These are phyloP conservation scores for Penicillium brasilianum DNA, from an alignment of 2,329 filamentous ascomycete species.

Conservation along the genomic window DNA sequence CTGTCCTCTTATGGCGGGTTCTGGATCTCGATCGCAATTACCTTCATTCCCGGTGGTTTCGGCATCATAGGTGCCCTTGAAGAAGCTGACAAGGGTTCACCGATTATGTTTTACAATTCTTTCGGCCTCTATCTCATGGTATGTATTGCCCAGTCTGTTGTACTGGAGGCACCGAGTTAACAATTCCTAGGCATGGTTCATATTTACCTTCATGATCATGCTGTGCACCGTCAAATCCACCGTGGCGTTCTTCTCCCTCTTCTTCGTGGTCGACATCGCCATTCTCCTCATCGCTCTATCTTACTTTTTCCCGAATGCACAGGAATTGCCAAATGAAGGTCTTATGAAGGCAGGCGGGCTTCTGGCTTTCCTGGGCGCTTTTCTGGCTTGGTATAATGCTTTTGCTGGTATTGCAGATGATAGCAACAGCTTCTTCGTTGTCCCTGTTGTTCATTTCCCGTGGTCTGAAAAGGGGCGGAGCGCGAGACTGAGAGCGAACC, in stretches of 20 bases:
- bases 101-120: slow-evolving; percentile 58
- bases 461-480: slow-evolving; percentile 29
- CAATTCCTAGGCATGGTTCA: slow-evolving; percentile 67
- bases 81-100: slow-evolving; percentile 34
- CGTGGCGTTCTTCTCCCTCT: slow-evolving; percentile 74
- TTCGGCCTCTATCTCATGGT: slow-evolving; percentile 72
- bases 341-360: slow-evolving; percentile 54
- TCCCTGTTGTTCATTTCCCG: slow-evolving; percentile 34
- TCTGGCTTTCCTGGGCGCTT: slow-evolving; percentile 59
- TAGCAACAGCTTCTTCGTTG: slow-evolving; percentile 46
- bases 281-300: slow-evolving; percentile 71
- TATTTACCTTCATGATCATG: slow-evolving; percentile 75
- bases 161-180: slow-evolving; percentile 1
- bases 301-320: slow-evolving; percentile 55
- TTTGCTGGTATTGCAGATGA: slow-evolving; percentile 61
- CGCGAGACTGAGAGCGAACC: not conserved
- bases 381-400: slow-evolving; percentile 61
- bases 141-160: slow-evolving; percentile 20
- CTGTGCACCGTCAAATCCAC: slow-evolving; percentile 75
- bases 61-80: slow-evolving; percentile 58
- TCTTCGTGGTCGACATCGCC: slow-evolving; percentile 73
- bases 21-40: slow-evolving; percentile 74
- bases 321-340: slow-evolving; percentile 18
- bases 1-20: slow-evolving; percentile 78
- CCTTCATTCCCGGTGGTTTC: slow-evolving; percentile 68